Evolutionary conservation across 768 basidiomycete genomes (phyloP), one percentile per base, ranked within the genome.

Genomic region (Mycena metata): DNA sequence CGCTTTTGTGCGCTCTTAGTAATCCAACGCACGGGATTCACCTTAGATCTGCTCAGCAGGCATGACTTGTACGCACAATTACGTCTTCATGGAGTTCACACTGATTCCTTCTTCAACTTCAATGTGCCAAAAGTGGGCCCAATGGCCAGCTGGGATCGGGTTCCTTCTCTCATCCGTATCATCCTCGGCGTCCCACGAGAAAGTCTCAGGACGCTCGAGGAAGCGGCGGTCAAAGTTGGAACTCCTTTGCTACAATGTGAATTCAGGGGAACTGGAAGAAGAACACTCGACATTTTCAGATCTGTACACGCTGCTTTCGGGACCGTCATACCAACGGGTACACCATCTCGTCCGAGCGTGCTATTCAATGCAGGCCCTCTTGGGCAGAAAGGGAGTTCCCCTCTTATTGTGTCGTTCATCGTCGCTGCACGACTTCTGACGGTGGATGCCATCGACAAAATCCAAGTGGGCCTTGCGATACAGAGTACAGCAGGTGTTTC

Each of bases 11-110:
- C 46, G 12, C 64, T 75, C 19, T 60, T 75, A 26, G 61, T 50
- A 15, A 43, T 59, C 36, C 77, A 80, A 64, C 21, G 39, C 4
- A 15, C 11, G 39, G 39, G 42, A n/a, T 68, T 72, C 2, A 55
- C 66, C 30, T 73, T 79, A 57, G 78, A 78, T 41, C 73, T 73
- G 12, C 75, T 79, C 56, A 78, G 78, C 45, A 80, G 79, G 41
- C 81, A 85, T 42, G 84, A 85, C 39, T 71, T 85, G 64, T 79
- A 76, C 21, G 74, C 73, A 21, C 79, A 81, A 3, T 72, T 83
- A 1, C 76, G 83, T 52, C 76, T 78, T 41, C 70, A 79, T 9
- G 78, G 78, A 16, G 62, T 84, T 0, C 69, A 77, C 56, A 76
- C 78, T 2, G 75, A 76, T 47, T 23, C 64, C 6, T 62, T 70